Percentiles rank a stretch among this genome's conserved stretches.
Evolutionary conservation across 208 protist species (phyloP).

Genomic region (Phytomonas sp.): DNA sequence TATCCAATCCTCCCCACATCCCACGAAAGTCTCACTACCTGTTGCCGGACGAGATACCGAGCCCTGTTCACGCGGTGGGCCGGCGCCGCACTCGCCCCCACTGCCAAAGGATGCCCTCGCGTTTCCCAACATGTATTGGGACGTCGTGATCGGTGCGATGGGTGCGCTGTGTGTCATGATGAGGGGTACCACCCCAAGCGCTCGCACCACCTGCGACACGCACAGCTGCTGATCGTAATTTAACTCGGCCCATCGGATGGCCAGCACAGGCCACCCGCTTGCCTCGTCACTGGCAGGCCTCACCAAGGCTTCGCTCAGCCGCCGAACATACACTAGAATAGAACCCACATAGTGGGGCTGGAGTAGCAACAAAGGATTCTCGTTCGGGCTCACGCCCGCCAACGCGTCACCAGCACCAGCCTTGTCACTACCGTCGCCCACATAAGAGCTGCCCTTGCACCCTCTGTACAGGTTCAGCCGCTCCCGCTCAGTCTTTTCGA

Average conservation of each 20-base stretch:
- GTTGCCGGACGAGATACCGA: slow-evolving; percentile 6
- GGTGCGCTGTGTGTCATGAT: slow-evolving; percentile 5
- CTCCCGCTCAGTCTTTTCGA: slow-evolving; percentile 8
- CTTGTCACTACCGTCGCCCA: not conserved
- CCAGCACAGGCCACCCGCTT: slow-evolving; percentile 18
- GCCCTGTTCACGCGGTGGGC: not conserved
- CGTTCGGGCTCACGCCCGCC: slow-evolving; percentile 14
- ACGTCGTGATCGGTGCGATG: slow-evolving; percentile 14
- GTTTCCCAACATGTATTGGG: slow-evolving; percentile 12
- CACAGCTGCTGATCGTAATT: slow-evolving; percentile 49
- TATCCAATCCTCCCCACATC: not conserved
- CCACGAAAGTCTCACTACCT: slow-evolving; percentile 14
- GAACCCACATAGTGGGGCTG: slow-evolving; percentile 64
- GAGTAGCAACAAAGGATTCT: slow-evolving; percentile 33
- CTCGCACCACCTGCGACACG: slow-evolving; percentile 46
- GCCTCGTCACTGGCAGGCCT: slow-evolving; percentile 4
- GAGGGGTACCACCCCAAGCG: slow-evolving; percentile 49
- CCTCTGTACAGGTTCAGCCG: not conserved
- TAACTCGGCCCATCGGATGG: slow-evolving; percentile 74
- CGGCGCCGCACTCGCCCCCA: not conserved
- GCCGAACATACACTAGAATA: slow-evolving; percentile 64
- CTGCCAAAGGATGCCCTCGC: slow-evolving; percentile 8
- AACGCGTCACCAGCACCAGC: slow-evolving; percentile 10
- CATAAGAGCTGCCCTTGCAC: not conserved
- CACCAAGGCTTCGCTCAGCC: slow-evolving; percentile 14